phyloP scores from a whole-genome alignment of 2,329 filamentous ascomycete genomes.

The Plenodomus tracheiphilus region DNA sequence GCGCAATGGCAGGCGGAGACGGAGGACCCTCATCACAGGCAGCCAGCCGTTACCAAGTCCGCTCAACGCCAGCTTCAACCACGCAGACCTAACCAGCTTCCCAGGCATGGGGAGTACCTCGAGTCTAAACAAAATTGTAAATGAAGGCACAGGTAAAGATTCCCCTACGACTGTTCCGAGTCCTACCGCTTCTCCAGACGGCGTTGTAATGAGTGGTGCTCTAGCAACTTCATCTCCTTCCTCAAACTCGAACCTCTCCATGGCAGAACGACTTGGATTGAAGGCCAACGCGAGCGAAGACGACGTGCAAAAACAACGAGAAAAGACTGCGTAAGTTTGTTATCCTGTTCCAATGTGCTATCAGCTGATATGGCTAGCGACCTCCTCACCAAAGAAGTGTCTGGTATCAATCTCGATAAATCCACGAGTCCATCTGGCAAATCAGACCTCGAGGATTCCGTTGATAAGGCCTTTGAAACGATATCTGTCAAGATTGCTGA shows the following conservation, averaged over 20 bases:
- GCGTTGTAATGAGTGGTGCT: conserved; percentile 60
- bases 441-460: conserved; percentile 45
- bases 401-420: conserved; percentile 88
- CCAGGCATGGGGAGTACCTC: conserved; percentile 57
- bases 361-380: conserved; percentile 59
- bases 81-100: conserved; percentile 68
- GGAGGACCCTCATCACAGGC: conserved; percentile 93
- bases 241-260: conserved; percentile 54
- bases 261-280: conserved; percentile 61
- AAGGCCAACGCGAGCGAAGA: conserved; percentile 57
- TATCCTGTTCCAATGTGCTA: neutral
- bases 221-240: conserved; percentile 54
- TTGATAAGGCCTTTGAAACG: conserved; percentile 69
- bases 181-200: conserved; percentile 45
- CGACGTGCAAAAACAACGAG: conserved; percentile 72
- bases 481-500: conserved; percentile 99
- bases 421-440: conserved; percentile 57
- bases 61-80: conserved; percentile 87
- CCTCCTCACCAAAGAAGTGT: conserved; percentile 87
- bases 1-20: conserved; percentile 83
- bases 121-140: conserved; percentile 83
- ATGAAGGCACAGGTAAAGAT: conserved; percentile 67
- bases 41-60: conserved; percentile 95
- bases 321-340: conserved; percentile 84
- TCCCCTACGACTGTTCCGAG: conserved; percentile 48